Evolutionary conservation across 371 early-diverging fungal species (phyloP).

Genomic region (Saksenaea vasiformis): DNA sequence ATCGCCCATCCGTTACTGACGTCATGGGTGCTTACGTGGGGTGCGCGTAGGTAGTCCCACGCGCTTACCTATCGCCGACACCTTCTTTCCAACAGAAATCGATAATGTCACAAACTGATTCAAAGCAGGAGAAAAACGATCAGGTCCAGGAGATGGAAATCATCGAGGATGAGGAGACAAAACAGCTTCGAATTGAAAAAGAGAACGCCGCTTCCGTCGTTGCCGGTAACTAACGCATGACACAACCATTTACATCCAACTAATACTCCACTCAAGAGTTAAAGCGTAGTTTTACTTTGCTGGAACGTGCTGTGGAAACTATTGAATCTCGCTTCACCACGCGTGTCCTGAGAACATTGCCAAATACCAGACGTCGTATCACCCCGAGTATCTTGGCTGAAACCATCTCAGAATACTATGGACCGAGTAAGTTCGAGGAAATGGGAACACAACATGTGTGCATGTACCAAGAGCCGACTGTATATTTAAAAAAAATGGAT

Average conservation of each 20-base stretch:
- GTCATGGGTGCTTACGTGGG: no score
- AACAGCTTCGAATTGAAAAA: conserved; percentile 42
- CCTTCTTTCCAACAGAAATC: background rate
- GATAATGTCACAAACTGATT: conserved; percentile 23
- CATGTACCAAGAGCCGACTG: no score
- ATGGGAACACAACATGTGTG: no score
- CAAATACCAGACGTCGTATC: conserved; percentile 79
- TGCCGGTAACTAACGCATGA: conserved; percentile 15
- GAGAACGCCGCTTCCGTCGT: conserved; percentile 38
- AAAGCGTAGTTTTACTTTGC: conserved; percentile 75
- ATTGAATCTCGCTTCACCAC: conserved; percentile 87
- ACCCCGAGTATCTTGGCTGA: conserved; percentile 67
- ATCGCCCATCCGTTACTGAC: no score
- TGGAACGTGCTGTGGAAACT: conserved; percentile 83
- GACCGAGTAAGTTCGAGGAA: conserved; percentile 50
- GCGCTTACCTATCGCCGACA: background rate
- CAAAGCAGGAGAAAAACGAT: conserved; percentile 27
- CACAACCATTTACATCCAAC: background rate
- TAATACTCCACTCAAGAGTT: conserved; percentile 60
- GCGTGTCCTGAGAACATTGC: conserved; percentile 82
- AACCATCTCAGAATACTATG: conserved; percentile 62
- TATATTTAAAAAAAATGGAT: no score
- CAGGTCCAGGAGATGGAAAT: conserved; percentile 46
- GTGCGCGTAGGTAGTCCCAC: no score
- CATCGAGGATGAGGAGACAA: conserved; percentile 43